phyloP scores from a whole-genome alignment of 2,329 filamentous ascomycete species.

The Keithomyces neogunnii region DNA sequence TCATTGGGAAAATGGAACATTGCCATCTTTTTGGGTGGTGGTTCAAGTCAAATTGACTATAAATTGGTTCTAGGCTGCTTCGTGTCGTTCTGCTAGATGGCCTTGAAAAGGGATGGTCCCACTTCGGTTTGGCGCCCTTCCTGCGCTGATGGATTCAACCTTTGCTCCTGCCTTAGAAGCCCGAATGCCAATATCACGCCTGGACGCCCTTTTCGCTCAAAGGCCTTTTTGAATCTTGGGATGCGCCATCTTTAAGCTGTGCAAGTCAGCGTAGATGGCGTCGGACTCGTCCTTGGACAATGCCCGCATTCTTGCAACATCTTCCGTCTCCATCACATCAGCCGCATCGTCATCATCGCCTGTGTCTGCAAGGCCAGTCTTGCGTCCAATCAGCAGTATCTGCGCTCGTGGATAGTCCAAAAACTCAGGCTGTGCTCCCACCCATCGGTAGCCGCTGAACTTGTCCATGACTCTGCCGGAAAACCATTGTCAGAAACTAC shows the following conservation, averaged over 20 bases:
- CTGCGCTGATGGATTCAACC: too few species aligned
- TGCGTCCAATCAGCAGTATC: constrained; percentile 70
- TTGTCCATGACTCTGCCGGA: constrained; percentile 53
- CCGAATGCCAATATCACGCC: too few species aligned
- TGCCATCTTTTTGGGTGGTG: too few species aligned
- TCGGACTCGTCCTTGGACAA: constrained; percentile 37
- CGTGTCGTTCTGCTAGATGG: too few species aligned
- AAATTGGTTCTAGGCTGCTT: too few species aligned
- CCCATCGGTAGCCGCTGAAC: constrained; percentile 67
- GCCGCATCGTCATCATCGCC: constrained; percentile 28
- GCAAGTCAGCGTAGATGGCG: constrained; percentile 4
- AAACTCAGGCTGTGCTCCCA: constrained; percentile 62
- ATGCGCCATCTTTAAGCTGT: background rate
- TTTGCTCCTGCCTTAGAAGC: too few species aligned
- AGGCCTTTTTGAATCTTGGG: background rate
- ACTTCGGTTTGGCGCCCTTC: too few species aligned
- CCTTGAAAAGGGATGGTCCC: too few species aligned
- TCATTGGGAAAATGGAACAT: too few species aligned
- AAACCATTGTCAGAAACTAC: background rate
- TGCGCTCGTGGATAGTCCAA: constrained; percentile 69
- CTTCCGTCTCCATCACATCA: constrained; percentile 70
- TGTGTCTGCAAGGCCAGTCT: constrained; percentile 40
- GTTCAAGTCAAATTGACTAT: too few species aligned
- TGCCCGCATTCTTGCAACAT: constrained; percentile 54
- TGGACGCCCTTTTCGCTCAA: constrained; percentile 26